Base-by-base conservation (phyloP, 2,329 filamentous ascomycete species). In the Microcyclosporella mali region DNA sequence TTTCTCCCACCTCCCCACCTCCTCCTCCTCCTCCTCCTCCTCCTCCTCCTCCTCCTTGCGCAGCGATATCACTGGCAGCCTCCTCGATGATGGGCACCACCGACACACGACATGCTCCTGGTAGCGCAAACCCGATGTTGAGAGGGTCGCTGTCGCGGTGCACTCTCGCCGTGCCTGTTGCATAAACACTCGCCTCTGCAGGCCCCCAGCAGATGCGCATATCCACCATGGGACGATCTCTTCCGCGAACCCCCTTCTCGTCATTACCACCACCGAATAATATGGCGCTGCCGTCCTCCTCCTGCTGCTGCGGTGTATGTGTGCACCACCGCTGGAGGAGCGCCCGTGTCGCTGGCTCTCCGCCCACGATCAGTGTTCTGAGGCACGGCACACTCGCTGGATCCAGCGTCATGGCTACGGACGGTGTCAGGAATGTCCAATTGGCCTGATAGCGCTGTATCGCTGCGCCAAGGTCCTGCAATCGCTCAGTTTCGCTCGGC, bases 41-140 rank as follows among this genome's bases (percentile, higher is more conserved):
- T n/a, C n/a, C n/a, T n/a, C n/a, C n/a, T n/a, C n/a, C n/a, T n/a
- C n/a, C n/a, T n/a, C n/a, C n/a, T n/a, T n/a, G n/a, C n/a, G n/a
- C n/a, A n/a, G n/a, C n/a, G n/a, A n/a, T n/a, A n/a, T n/a, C n/a
- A n/a, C n/a, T n/a, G n/a, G n/a, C n/a, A n/a, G n/a, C n/a, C n/a
- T n/a, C n/a, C n/a, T n/a, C n/a, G n/a, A n/a, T n/a, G n/a, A n/a
- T n/a, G n/a, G 29, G 56, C 33, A 7, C 35, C 31, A 30, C 72
- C 72, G 4, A 72, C 53, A 67, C 2, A 67, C 39, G 1, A 64
- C 43, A 10, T 21, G 32, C 17, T 63, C 46, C 33, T 58, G 53
- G 18, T 62, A 47, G 8, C 4, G 33, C 15, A 17, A 6, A 4
- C 11, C 33, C 33, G 18, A 36, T 18, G 33, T 36, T 36, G 9